Conservation (phyloP, 225 moss, liverwort and hornwort genomes). For the Antitrichia curtipendula region DNA sequence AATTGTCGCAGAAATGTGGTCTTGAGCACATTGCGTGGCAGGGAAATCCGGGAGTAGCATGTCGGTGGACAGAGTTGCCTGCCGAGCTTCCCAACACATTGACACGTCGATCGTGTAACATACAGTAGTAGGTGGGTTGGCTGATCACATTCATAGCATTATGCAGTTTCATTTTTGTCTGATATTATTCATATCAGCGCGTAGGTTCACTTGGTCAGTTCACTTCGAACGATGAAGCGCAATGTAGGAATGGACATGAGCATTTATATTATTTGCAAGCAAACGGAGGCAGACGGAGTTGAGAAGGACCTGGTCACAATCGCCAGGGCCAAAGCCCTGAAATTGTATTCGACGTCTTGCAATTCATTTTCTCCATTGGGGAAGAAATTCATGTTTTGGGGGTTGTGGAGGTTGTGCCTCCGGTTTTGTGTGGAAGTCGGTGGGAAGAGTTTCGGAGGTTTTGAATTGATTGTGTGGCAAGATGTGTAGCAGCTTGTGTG, state of each 20-base stretch:
- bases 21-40: neutral
- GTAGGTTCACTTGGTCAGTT: neutral
- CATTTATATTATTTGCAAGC: slow-evolving; percentile 6
- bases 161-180: neutral
- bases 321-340: neutral
- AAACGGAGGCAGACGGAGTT: neutral
- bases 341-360: neutral
- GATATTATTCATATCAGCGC: slow-evolving; percentile 20
- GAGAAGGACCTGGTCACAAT: neutral
- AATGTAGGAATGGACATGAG: neutral
- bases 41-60: neutral
- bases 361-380: slow-evolving; percentile 8
- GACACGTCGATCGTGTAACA: slow-evolving; percentile 10
- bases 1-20: neutral
- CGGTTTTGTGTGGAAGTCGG: neutral
- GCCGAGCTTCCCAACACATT: neutral
- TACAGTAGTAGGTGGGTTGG: neutral
- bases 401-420: neutral
- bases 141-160: neutral
- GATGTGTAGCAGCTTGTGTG: neutral
- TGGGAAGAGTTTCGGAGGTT: neutral
- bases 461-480: neutral
- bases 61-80: neutral
- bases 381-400: neutral
- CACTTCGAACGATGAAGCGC: neutral